Evolutionary conservation across 2,329 filamentous ascomycete species (phyloP).

Genomic region (Hypoxylon rubiginosum): DNA sequence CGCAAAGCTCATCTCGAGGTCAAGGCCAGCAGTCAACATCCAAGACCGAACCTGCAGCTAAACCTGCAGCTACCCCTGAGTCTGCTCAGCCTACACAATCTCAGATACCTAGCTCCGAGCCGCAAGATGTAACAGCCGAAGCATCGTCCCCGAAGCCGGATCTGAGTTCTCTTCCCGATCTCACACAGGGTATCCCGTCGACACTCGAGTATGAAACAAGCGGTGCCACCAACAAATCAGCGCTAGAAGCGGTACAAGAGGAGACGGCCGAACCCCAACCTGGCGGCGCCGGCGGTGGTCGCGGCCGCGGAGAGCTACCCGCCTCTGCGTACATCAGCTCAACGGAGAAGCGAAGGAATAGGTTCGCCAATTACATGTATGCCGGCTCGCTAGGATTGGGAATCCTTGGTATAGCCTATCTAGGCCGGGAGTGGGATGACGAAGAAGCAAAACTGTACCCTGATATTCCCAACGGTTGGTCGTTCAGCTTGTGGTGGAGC

Average conservation of each 20-base stretch:
- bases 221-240: conserved; percentile 56
- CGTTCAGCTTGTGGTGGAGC: conserved; percentile 80
- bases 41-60: not conserved
- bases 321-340: conserved; percentile 91
- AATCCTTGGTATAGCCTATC: conserved; percentile 74
- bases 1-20: conserved; percentile 23
- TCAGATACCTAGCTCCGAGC: conserved; percentile 16
- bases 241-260: conserved; percentile 55
- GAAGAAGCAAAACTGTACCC: conserved; percentile 78
- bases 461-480: conserved; percentile 85
- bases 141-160: conserved; percentile 61
- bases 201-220: conserved; percentile 84
- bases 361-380: conserved; percentile 82
- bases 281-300: conserved; percentile 62
- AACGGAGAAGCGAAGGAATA: conserved; percentile 83
- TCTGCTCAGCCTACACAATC: conserved; percentile 5
- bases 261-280: conserved; percentile 56
- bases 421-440: conserved; percentile 90
- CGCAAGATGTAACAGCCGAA: conserved; percentile 21
- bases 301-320: conserved; percentile 75
- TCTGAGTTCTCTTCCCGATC: conserved; percentile 78
- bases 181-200: conserved; percentile 95
- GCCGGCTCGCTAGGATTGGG: conserved; percentile 68
- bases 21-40: conserved; percentile 15
- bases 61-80: not conserved